Percentiles rank a stretch among this genome's conserved stretches.
phyloP scores from a whole-genome alignment of 192 early-diverging fungal species.

The Podila horticola region DNA sequence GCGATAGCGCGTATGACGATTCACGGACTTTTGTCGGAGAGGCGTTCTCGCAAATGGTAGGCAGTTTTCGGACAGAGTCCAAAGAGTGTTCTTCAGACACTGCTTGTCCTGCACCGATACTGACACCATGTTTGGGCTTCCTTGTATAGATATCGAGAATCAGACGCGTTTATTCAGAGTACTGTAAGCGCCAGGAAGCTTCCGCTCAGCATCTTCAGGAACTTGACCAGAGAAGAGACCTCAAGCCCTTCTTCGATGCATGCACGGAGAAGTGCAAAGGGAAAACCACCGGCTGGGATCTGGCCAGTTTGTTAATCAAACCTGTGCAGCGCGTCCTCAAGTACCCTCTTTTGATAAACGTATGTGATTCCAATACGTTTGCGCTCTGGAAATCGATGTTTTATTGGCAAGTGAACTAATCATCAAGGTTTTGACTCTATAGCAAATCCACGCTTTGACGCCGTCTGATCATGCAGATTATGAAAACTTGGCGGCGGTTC shows the following conservation, averaged over 20 bases:
- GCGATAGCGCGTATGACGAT: conserved; percentile 31
- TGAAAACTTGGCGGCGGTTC: conserved; percentile 59
- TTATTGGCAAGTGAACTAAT: not conserved
- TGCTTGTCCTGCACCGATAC: not conserved
- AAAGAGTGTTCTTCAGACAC: not conserved
- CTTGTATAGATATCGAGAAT: conserved; percentile 34
- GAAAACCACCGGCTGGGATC: conserved; percentile 90
- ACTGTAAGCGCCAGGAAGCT: conserved; percentile 82
- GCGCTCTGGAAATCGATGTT: too few relatives aligned
- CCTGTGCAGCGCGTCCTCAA: conserved; percentile 98
- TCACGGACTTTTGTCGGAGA: conserved; percentile 56
- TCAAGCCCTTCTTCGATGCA: conserved; percentile 57
- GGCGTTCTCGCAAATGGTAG: conserved; percentile 64
- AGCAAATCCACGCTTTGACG: conserved; percentile 68
- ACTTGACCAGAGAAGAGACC: conserved; percentile 54
- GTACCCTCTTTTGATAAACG: conserved; percentile 89
- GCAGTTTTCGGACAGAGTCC: conserved; percentile 12
- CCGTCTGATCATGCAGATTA: conserved; percentile 65
- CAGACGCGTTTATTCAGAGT: conserved; percentile 71
- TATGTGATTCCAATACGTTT: conserved; percentile 24
- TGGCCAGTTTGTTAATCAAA: conserved; percentile 91
- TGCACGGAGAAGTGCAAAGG: conserved; percentile 72
- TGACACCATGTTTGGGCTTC: not conserved
- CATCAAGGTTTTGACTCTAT: not conserved
- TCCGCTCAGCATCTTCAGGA: conserved; percentile 72